Percentiles rank a stretch among this genome's conserved stretches.
These are phyloP conservation scores for Fragilaria radians DNA, from an alignment of 108 stramenopile species.

Conservation along the genomic window DNA sequence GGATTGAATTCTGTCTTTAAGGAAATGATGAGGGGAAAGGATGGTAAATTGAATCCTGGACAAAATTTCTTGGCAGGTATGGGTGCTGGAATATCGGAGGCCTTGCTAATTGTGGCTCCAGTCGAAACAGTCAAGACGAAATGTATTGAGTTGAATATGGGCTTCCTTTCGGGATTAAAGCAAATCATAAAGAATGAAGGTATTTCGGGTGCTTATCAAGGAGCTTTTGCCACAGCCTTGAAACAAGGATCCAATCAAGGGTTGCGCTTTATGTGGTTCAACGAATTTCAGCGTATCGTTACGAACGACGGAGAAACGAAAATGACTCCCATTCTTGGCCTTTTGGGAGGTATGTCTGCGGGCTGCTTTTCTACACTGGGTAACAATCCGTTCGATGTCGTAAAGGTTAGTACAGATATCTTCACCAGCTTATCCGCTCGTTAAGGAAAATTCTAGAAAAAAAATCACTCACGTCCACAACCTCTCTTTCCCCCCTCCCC, in stretches of 20 bases:
- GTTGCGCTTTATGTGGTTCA: constrained; percentile 97
- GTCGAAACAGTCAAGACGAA: constrained; percentile 98
- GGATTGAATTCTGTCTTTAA: constrained; percentile 87
- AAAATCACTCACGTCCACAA: too few species aligned
- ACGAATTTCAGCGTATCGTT: constrained; percentile 87
- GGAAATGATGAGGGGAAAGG: constrained; percentile 69
- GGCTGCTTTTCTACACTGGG: constrained; percentile 95
- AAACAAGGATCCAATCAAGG: constrained; percentile 98
- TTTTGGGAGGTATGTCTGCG: constrained; percentile 96
- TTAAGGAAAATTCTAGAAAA: too few species aligned
- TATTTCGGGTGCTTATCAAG: constrained; percentile 92
- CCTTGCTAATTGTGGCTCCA: constrained; percentile 90
- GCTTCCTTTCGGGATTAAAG: constrained; percentile 76
- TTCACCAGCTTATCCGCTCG: too few species aligned
- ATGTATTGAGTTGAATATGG: constrained; percentile 88
- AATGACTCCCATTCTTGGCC: constrained; percentile 71
- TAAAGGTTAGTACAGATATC: constrained; percentile 51
- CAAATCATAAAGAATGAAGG: constrained; percentile 86
- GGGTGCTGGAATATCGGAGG: constrained; percentile 91
- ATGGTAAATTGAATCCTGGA: constrained; percentile 81
- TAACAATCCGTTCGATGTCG: constrained; percentile 97
- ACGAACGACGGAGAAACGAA: constrained; percentile 67
- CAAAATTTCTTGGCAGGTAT: constrained; percentile 92
- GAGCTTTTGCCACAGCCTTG: constrained; percentile 86
- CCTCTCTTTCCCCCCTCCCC: too few species aligned